Evolutionary conservation across 202 grass and related monocot species (phyloP).

Genomic region (Alloteropsis angusta): DNA sequence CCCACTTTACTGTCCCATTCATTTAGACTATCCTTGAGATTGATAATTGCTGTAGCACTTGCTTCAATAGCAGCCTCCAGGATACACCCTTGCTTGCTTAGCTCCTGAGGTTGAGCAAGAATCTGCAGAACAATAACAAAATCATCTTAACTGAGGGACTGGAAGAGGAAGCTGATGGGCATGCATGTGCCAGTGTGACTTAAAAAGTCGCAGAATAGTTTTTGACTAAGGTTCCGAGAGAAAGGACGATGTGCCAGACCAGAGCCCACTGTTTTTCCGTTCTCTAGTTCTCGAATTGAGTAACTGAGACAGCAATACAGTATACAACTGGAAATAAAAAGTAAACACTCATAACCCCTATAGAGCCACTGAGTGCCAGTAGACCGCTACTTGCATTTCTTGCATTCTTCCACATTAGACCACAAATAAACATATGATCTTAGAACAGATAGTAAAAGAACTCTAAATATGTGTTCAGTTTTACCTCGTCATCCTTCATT

Average conservation of each 20-base stretch:
- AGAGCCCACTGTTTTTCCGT: background rate
- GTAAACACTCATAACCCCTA: background rate
- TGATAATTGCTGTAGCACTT: constrained; percentile 69
- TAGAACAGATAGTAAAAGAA: constrained; percentile 10
- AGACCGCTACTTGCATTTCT: background rate
- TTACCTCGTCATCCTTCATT: constrained; percentile 73
- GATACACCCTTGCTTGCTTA: constrained; percentile 59
- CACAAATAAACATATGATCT: background rate
- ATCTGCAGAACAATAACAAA: constrained; percentile 37
- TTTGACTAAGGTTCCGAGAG: background rate
- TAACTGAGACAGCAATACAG: background rate
- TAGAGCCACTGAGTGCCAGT: no score
- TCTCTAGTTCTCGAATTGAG: background rate
- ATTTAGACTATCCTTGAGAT: constrained; percentile 70
- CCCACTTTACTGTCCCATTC: constrained; percentile 98
- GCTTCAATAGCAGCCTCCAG: constrained; percentile 83
- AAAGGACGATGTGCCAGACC: background rate
- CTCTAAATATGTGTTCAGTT: background rate
- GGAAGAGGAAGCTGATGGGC: constrained; percentile 12
- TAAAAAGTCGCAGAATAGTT: background rate
- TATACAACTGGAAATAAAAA: background rate
- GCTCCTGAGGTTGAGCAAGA: constrained; percentile 54
- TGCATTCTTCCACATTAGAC: constrained; percentile 1
- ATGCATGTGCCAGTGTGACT: constrained; percentile 14
- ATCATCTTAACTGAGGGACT: constrained; percentile 5